Evolutionary conservation across 2,329 filamentous ascomycete genomes (phyloP).

Genomic region (Epicoccum sorghinum): DNA sequence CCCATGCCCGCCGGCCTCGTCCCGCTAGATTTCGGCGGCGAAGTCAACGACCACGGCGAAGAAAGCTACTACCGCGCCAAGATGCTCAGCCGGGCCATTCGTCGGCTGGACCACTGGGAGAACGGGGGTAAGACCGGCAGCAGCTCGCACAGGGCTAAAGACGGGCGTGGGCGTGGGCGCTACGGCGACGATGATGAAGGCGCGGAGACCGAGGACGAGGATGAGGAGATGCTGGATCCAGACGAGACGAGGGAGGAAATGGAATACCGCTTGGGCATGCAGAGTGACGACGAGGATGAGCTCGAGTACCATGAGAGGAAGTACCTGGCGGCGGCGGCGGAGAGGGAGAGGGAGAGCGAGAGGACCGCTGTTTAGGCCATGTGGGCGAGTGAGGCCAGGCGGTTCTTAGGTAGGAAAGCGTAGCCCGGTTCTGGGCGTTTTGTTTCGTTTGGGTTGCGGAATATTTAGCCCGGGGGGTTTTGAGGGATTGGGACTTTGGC

Average conservation of each 20-base stretch:
- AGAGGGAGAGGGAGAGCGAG: too few species aligned
- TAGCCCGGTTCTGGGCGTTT: too few species aligned
- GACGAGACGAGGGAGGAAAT: constrained; percentile 40
- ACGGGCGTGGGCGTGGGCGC: background rate
- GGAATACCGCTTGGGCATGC: background rate
- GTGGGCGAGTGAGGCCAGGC: too few species aligned
- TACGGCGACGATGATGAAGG: too few species aligned
- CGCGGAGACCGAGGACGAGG: constrained; percentile 13
- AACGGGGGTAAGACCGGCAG: constrained; percentile 40
- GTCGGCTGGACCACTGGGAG: constrained; percentile 75
- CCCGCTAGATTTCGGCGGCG: constrained; percentile 59
- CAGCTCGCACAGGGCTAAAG: constrained; percentile 9
- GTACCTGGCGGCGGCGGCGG: too few species aligned
- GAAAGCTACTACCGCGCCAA: constrained; percentile 71
- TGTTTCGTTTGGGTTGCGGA: too few species aligned
- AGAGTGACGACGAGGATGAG: constrained; percentile 34
- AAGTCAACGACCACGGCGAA: constrained; percentile 78
- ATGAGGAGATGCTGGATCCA: constrained; percentile 39
- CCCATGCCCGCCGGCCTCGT: constrained; percentile 61
- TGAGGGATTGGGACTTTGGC: too few species aligned
- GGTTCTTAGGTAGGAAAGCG: too few species aligned
- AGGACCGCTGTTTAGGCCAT: too few species aligned
- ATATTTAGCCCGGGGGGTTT: too few species aligned
- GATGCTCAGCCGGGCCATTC: constrained; percentile 66
- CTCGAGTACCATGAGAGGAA: too few species aligned